Evolutionary conservation across 1,284 basidiomycete species (phyloP).

Genomic region (Melampsora abietis-canadensis): DNA sequence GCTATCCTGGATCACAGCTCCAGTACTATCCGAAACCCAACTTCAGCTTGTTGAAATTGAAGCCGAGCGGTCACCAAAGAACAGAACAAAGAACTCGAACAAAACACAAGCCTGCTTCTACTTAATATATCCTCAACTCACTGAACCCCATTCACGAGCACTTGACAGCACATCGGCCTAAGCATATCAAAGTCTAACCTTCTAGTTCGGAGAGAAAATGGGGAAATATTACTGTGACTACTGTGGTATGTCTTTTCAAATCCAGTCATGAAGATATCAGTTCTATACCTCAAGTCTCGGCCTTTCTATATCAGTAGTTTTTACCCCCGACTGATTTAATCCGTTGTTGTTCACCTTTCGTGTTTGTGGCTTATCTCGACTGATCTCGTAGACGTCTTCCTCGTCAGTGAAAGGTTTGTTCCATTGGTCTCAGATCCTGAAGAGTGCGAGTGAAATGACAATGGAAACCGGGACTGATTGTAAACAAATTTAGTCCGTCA

Average conservation of each 20-base stretch:
- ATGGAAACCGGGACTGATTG: not conserved
- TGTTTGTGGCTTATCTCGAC: not conserved
- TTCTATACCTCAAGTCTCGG: not conserved
- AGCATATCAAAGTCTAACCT: too few relatives aligned
- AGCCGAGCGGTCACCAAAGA: too few relatives aligned
- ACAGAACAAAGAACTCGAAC: too few relatives aligned
- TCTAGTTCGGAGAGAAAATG: conserved; percentile 43
- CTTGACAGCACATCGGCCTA: too few relatives aligned
- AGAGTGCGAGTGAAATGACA: conserved; percentile 3
- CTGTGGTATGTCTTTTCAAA: conserved; percentile 73
- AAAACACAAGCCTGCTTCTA: too few relatives aligned
- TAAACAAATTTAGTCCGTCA: conserved; percentile 51
- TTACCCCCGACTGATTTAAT: not conserved
- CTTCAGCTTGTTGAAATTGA: too few relatives aligned
- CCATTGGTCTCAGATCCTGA: not conserved
- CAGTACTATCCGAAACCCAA: too few relatives aligned
- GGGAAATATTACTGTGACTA: conserved; percentile 69
- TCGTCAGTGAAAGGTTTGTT: conserved; percentile 40
- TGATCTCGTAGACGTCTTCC: conserved; percentile 44
- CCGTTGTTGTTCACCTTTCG: not conserved
- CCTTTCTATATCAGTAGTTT: not conserved
- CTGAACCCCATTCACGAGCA: too few relatives aligned
- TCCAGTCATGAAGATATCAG: not conserved
- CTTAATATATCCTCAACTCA: too few relatives aligned
- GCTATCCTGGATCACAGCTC: too few relatives aligned